Base-by-base conservation (phyloP, 306 rosid species). In the Albizia julibrissin region DNA sequence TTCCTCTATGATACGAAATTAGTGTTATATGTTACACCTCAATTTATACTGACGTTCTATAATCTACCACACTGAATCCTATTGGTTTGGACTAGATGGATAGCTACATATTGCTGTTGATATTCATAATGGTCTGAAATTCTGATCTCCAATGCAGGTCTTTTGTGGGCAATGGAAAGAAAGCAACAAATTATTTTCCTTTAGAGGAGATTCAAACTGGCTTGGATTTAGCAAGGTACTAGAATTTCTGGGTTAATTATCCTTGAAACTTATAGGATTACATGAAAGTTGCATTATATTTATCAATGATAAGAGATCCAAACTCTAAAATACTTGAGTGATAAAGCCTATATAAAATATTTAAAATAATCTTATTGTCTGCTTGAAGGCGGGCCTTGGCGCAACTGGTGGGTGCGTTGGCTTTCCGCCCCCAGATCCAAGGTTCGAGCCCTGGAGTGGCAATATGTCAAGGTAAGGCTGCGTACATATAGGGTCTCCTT, bases 171-270 rank as follows among this genome's bases (percentile, higher is more conserved):
- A 86, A 62, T 92, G 97, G 98, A 90, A 89, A 89, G 91, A 90
- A 34, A 78, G 65, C 76, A 72, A 47, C 37, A 92, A 90, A 72
- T 73, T 85, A 70, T 89, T 88, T 87, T 91, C 98, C 43, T 90
- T 88, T 82, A 90, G 97, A 85, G 98, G 98, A 82, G 98, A 94
- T 79, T 94, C 98, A 29, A 94, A 92, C 75, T 94, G 98, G 98
- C 97, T 94, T 82, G 98, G 98, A 24, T 94, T 94, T 85, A 85
- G 91, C 80, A 94, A 94, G 98, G 98, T 92, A 89, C 66, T 70
- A 61, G 16, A 59, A 24, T 3, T 61, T 61, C 67, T 24, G 7
- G 18, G 18, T 26, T 24, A 27, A 24, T 61, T 24, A 26, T 22
- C 34, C 19, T 61, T 22, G 3, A 24, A 61, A 61, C 8, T 26